phyloP scores from a whole-genome alignment of 1,284 basidiomycete species.

The Peniophora sp. region DNA sequence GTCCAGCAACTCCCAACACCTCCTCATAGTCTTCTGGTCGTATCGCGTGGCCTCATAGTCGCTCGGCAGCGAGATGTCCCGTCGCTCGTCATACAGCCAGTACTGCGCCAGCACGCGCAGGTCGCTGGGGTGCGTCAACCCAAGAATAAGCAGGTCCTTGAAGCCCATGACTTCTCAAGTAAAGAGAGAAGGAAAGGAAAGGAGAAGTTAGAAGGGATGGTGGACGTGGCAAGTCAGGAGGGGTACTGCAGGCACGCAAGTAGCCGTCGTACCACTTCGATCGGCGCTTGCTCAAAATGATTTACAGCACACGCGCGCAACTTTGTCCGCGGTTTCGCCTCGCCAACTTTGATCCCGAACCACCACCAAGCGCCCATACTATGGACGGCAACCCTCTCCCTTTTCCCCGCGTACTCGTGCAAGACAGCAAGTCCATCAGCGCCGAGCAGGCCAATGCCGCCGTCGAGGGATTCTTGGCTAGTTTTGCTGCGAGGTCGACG shows the following conservation, averaged over 20 bases:
- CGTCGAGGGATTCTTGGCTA: constrained; percentile 21
- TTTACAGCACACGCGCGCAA: background rate
- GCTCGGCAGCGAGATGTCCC: constrained; percentile 68
- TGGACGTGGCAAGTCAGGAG: background rate
- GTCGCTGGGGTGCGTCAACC: constrained; percentile 71
- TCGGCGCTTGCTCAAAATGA: background rate
- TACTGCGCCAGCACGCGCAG: constrained; percentile 75
- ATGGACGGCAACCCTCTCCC: constrained; percentile 9
- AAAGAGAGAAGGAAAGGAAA: background rate
- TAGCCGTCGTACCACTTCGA: constrained; percentile 8
- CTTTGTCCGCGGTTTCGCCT: background rate
- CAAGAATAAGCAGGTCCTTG: constrained; percentile 39
- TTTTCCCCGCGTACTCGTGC: constrained; percentile 21
- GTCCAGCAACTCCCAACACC: constrained; percentile 91
- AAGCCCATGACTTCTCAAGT: constrained; percentile 25
- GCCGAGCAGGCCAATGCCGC: constrained; percentile 17
- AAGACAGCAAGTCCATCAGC: constrained; percentile 15
- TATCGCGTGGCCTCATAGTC: constrained; percentile 76
- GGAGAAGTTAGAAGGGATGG: too few relatives aligned
- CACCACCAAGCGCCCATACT: background rate
- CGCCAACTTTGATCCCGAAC: background rate
- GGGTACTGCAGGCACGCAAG: background rate
- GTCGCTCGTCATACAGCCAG: constrained; percentile 72
- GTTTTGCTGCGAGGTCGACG: constrained; percentile 21
- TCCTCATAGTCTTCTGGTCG: constrained; percentile 78